Conservation (phyloP, 495 filamentous ascomycete genomes). For the Lentithecium fluviatile region DNA sequence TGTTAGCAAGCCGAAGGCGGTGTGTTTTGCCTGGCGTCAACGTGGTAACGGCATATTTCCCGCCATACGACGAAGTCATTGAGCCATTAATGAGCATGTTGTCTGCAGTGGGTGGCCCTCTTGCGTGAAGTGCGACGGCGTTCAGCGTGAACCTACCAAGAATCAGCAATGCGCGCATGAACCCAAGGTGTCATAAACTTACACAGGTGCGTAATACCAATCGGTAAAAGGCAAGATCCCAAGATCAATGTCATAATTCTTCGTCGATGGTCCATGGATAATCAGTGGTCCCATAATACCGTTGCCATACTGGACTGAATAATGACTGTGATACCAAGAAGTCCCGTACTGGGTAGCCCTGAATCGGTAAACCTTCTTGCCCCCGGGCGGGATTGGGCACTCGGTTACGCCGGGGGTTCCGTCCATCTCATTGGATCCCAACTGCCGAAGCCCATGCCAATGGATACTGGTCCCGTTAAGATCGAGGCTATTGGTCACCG, state of each 20-base stretch:
- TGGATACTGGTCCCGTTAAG: conserved; percentile 45
- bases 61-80: conserved; percentile 34
- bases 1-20: conserved; percentile 44
- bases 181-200: conserved; percentile 4
- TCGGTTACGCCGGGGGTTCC: conserved; percentile 44
- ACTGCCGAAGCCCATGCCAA: conserved; percentile 46
- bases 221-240: conserved; percentile 40
- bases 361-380: conserved; percentile 42
- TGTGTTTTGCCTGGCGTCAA: conserved; percentile 42
- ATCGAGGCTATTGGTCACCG: conserved; percentile 38
- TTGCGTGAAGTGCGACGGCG: conserved; percentile 17
- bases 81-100: conserved; percentile 43
- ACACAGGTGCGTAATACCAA: conserved; percentile 43
- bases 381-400: conserved; percentile 42
- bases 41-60: conserved; percentile 33
- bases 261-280: conserved; percentile 42
- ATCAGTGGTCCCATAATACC: conserved; percentile 42
- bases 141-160: conserved; percentile 32
- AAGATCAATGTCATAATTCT: conserved; percentile 46
- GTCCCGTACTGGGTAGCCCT: conserved; percentile 45
- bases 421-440: conserved; percentile 37
- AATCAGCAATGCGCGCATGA: background rate
- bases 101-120: conserved; percentile 34
- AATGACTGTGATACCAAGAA: conserved; percentile 45
- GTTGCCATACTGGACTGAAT: conserved; percentile 43